These are phyloP conservation scores for Pleurotus pulmonarius DNA, from an alignment of 768 basidiomycete genomes.

Conservation along the genomic window DNA sequence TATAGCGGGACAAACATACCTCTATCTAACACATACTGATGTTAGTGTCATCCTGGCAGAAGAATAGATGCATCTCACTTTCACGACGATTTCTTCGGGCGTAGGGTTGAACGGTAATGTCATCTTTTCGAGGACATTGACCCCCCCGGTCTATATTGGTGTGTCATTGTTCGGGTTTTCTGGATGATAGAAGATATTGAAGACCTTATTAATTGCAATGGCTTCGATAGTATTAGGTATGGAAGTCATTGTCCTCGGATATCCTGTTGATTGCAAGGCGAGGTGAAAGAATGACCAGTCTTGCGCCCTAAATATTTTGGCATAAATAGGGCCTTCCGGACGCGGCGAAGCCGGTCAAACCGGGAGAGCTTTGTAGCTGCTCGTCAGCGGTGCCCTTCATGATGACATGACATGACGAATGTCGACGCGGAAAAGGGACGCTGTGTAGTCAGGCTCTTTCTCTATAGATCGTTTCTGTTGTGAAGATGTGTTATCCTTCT, in stretches of 20 bases:
- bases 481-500: too few relatives aligned
- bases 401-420: too few relatives aligned
- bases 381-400: too few relatives aligned
- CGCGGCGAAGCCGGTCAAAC: too few relatives aligned
- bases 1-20: not conserved
- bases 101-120: constrained; percentile 58
- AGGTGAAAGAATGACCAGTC: not conserved
- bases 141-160: constrained; percentile 52
- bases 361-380: too few relatives aligned
- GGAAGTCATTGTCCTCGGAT: constrained; percentile 33
- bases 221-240: constrained; percentile 64
- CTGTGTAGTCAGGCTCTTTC: too few relatives aligned
- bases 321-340: too few relatives aligned
- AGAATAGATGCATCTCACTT: constrained; percentile 19
- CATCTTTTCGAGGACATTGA: constrained; percentile 72
- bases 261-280: not conserved
- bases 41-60: too few relatives aligned
- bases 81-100: constrained; percentile 56
- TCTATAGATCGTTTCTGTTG: too few relatives aligned
- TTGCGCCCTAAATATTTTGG: too few relatives aligned
- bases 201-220: constrained; percentile 61
- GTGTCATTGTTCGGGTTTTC: constrained; percentile 5
- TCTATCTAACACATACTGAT: not conserved
- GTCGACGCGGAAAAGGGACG: too few relatives aligned
- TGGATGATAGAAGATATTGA: too few relatives aligned